Percentiles rank a stretch among this genome's conserved stretches.
phyloP scores from a whole-genome alignment of 2,329 filamentous ascomycete genomes.

The Phialocephala sp. region DNA sequence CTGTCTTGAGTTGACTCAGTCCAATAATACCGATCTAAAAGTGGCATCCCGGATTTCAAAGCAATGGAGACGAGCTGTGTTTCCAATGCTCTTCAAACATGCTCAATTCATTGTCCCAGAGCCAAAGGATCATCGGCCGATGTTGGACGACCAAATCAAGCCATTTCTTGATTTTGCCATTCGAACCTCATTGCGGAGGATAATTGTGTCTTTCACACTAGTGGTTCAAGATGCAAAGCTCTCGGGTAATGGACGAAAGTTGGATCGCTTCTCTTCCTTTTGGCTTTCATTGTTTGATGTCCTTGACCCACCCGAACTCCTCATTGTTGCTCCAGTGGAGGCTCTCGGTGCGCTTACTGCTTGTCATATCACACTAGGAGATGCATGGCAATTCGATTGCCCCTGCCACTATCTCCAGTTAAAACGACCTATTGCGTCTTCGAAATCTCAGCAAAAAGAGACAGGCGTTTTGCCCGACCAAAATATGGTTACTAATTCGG shows the following conservation, averaged over 20 bases:
- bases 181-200: slow-evolving; percentile 40
- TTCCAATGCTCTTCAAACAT: slow-evolving; percentile 64
- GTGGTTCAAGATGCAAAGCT: slow-evolving; percentile 42
- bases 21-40: slow-evolving; percentile 56
- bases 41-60: slow-evolving; percentile 58
- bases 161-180: slow-evolving; percentile 46
- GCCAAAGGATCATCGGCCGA: slow-evolving; percentile 27
- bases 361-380: slow-evolving; percentile 59
- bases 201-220: slow-evolving; percentile 55
- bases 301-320: slow-evolving; percentile 59
- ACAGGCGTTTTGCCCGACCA: not conserved
- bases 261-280: slow-evolving; percentile 42
- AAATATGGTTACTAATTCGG: too few relatives aligned
- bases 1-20: slow-evolving; percentile 48
- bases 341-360: slow-evolving; percentile 66
- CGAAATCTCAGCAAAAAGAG: not conserved
- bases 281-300: slow-evolving; percentile 62
- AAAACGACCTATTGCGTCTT: not conserved
- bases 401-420: slow-evolving; percentile 49
- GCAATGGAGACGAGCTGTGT: slow-evolving; percentile 56
- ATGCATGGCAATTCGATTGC: slow-evolving; percentile 69
- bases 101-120: slow-evolving; percentile 48
- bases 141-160: slow-evolving; percentile 30
- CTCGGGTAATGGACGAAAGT: not conserved
- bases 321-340: slow-evolving; percentile 64